Evolutionary conservation across 2,329 filamentous ascomycete genomes (phyloP).

Genomic region (Meredithiella fracta): DNA sequence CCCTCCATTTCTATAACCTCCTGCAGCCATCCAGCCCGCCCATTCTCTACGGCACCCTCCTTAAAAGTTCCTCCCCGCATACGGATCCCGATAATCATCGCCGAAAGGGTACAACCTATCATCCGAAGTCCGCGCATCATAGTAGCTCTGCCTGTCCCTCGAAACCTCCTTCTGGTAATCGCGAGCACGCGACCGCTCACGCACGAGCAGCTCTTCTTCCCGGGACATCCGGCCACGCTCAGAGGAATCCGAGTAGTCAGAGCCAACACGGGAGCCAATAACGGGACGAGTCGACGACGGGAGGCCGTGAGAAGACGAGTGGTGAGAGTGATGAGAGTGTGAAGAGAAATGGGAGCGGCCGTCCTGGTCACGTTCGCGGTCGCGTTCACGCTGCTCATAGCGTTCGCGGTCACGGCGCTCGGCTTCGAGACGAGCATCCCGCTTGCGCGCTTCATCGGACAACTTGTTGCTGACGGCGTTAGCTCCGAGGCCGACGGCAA

Average conservation of each 20-base stretch:
- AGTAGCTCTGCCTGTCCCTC: conserved; percentile 7
- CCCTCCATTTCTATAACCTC: background rate
- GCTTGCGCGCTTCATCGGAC: conserved; percentile 23
- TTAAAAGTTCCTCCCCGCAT: conserved; percentile 9
- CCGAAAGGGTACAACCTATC: conserved; percentile 5
- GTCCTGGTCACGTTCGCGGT: conserved; percentile 5
- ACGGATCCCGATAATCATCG: conserved; percentile 11
- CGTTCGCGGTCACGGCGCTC: conserved; percentile 6
- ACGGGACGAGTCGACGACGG: background rate
- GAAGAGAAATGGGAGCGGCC: background rate
- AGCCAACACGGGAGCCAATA: background rate
- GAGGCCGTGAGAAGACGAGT: background rate
- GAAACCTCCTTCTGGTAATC: conserved; percentile 13
- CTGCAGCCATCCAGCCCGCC: background rate
- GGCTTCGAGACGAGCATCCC: conserved; percentile 6
- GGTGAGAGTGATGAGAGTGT: conserved; percentile 4
- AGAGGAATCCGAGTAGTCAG: conserved; percentile 3
- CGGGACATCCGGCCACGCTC: conserved; percentile 10
- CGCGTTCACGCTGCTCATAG: conserved; percentile 1
- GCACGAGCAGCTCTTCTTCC: conserved; percentile 5
- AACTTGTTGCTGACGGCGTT: conserved; percentile 32
- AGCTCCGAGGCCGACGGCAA: conserved; percentile 37
- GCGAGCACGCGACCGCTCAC: conserved; percentile 8
- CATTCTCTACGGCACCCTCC: background rate
- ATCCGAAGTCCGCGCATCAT: conserved; percentile 10